A percentile compares a stretch with the other conserved stretches of the same genome.
These are phyloP conservation scores for Ceratocystis destructans DNA, from an alignment of 2,329 filamentous ascomycete species.

Conservation along the genomic window DNA sequence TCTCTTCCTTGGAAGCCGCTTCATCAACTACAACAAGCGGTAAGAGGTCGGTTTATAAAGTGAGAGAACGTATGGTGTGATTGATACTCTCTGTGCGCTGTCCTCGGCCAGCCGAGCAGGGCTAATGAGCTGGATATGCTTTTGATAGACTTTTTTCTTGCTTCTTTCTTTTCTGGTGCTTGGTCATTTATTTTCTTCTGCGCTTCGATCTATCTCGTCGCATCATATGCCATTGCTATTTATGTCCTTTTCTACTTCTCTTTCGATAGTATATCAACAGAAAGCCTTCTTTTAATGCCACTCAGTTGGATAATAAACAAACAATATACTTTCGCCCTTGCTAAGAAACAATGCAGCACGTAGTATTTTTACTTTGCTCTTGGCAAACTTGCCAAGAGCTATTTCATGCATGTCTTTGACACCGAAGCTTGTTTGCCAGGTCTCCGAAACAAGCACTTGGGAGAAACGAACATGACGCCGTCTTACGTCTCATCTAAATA, in stretches of 20 bases:
- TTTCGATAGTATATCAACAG: constrained; percentile 2
- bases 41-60: not conserved
- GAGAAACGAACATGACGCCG: too few relatives aligned
- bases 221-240: not conserved
- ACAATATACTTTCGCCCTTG: too few relatives aligned
- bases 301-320: not conserved
- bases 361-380: too few relatives aligned
- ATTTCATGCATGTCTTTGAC: too few relatives aligned
- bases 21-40: constrained; percentile 37
- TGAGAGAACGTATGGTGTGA: not conserved
- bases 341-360: too few relatives aligned
- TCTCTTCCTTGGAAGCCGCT: constrained; percentile 38
- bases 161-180: not conserved
- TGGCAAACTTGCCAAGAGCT: too few relatives aligned
- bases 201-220: not conserved
- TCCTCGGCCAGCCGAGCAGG: not conserved
- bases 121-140: not conserved
- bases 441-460: too few relatives aligned
- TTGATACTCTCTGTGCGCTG: not conserved
- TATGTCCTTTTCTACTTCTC: not conserved
- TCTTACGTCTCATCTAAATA: too few relatives aligned
- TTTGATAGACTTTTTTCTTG: not conserved
- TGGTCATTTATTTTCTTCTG: not conserved
- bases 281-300: not conserved
- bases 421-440: too few relatives aligned